phyloP scores from a whole-genome alignment of 495 filamentous ascomycete species.

The Aspergillus haitiensis region DNA sequence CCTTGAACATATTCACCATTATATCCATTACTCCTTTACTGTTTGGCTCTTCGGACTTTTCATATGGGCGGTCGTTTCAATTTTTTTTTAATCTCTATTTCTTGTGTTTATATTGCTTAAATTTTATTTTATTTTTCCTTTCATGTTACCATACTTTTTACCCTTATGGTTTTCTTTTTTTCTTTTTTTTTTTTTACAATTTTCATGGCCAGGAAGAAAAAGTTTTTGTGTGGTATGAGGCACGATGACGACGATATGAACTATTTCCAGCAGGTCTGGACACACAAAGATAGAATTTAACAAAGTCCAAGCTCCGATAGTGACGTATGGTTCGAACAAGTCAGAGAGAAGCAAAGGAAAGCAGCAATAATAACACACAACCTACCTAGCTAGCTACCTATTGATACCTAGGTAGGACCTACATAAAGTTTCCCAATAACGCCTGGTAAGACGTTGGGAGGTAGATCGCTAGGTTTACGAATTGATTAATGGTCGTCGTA shows the following conservation, averaged over 20 bases:
- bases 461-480: no score
- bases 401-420: no score
- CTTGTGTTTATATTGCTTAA: neutral
- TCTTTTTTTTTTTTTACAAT: neutral
- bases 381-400: no score
- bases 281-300: neutral
- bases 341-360: neutral
- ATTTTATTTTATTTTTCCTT: constrained; percentile 2
- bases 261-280: constrained; percentile 6
- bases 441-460: no score
- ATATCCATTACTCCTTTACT: constrained; percentile 5
- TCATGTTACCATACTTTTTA: neutral
- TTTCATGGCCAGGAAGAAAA: neutral
- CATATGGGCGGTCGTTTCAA: neutral
- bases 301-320: constrained; percentile 3
- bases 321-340: neutral
- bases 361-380: no score
- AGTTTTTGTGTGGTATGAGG: neutral
- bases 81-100: constrained; percentile 6
- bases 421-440: no score
- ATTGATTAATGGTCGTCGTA: no score
- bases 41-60: neutral
- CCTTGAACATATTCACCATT: constrained; percentile 13
- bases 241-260: constrained; percentile 1
- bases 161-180: neutral